Percentiles rank a stretch among this genome's conserved stretches.
These are phyloP conservation scores for Tilletia horrida DNA, from an alignment of 1,284 basidiomycete genomes.

Conservation along the genomic window DNA sequence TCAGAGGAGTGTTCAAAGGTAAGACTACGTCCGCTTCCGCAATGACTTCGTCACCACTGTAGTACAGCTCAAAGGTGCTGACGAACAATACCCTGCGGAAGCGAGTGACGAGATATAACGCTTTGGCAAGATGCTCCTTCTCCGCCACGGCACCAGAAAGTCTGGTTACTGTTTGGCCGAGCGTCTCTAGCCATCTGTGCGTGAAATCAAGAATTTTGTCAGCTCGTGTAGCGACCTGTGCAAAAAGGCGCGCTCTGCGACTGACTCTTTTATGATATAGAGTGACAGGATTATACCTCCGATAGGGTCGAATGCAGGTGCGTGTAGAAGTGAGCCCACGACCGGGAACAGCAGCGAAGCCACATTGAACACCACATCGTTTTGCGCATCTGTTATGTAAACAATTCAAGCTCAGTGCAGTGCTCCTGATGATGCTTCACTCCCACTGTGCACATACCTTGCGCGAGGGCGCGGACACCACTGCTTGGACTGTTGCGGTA, in stretches of 20 bases:
- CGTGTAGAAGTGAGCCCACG: slow-evolving; percentile 40
- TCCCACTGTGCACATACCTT: slow-evolving; percentile 24
- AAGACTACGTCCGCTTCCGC: slow-evolving; percentile 34
- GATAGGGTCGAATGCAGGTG: slow-evolving; percentile 48
- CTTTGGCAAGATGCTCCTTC: slow-evolving; percentile 41
- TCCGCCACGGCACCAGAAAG: slow-evolving; percentile 44
- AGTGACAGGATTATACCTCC: slow-evolving; percentile 42
- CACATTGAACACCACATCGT: slow-evolving; percentile 61
- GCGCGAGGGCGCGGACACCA: slow-evolving; percentile 55
- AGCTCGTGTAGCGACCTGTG: neutral
- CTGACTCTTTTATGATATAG: slow-evolving; percentile 48
- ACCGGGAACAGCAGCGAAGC: slow-evolving; percentile 62
- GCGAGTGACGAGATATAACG: slow-evolving; percentile 47
- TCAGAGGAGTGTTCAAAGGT: neutral
- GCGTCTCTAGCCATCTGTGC: slow-evolving; percentile 39
- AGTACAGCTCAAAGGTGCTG: slow-evolving; percentile 50
- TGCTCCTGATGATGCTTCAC: no score
- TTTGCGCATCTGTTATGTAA: slow-evolving; percentile 59
- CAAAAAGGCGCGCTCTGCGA: neutral
- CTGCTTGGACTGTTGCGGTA: slow-evolving; percentile 55
- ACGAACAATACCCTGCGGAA: slow-evolving; percentile 49
- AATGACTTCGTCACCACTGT: slow-evolving; percentile 51
- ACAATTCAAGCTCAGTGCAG: no score
- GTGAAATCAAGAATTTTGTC: neutral
- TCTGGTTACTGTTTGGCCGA: slow-evolving; percentile 46